These are phyloP conservation scores for Ophiosphaerella narmari DNA, from an alignment of 2,329 filamentous ascomycete species.

Conservation along the genomic window DNA sequence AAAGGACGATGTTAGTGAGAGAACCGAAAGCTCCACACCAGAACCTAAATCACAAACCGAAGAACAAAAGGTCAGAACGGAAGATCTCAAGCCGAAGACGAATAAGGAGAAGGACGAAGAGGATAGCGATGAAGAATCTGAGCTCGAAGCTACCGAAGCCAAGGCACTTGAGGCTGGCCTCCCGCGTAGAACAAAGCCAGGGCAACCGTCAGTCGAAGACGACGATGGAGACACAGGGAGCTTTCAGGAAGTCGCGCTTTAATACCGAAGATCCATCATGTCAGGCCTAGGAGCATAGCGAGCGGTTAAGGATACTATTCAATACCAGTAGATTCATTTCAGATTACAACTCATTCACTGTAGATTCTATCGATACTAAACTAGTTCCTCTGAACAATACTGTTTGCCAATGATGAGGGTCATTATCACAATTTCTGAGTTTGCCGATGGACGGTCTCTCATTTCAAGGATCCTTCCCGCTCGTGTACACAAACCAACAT, in stretches of 20 bases:
- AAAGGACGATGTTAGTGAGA: conserved; percentile 35
- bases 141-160: conserved; percentile 23
- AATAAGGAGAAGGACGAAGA: conserved; percentile 33
- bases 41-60: conserved; percentile 28
- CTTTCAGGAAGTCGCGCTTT: conserved; percentile 43
- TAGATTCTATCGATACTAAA: too few relatives aligned
- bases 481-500: conserved; percentile 2
- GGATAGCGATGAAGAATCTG: conserved; percentile 29
- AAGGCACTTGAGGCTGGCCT: conserved; percentile 36
- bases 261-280: neutral
- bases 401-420: too few relatives aligned
- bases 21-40: conserved; percentile 25
- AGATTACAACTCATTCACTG: too few relatives aligned
- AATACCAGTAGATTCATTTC: neutral
- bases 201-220: conserved; percentile 32
- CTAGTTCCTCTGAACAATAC: too few relatives aligned
- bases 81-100: conserved; percentile 37
- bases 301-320: neutral
- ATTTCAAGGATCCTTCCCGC: neutral
- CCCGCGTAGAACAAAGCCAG: conserved; percentile 32
- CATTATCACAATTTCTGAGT: too few relatives aligned
- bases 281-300: neutral
- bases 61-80: conserved; percentile 43
- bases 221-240: conserved; percentile 37
- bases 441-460: too few relatives aligned